Evolutionary conservation across 2,329 filamentous ascomycete genomes (phyloP), one percentile per base, ranked within the genome.

Genomic region (Trichoderma brevicompactum): DNA sequence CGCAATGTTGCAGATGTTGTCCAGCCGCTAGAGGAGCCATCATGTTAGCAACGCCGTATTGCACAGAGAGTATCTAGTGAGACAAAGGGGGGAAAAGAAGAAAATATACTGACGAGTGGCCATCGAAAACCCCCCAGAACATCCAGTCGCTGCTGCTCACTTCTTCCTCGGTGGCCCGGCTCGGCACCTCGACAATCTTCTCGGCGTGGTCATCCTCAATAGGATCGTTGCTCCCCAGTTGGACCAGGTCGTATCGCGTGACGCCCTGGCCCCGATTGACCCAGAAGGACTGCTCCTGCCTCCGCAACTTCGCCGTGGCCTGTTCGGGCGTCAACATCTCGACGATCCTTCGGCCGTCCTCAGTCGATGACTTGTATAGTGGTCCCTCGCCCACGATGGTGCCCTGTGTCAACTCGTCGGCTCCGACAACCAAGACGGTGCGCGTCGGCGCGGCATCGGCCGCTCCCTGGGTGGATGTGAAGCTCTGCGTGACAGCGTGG

Each of bases 91-190:
- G 7, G 5, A 43, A 36, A 5, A 56, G 1, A 36, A 19, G 10
- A 6, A 17, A n/a, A 43, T 53, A 17, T 34, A 49, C 86, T 78
- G 81, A 94, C 92, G 92, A 92, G 78, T 99, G 95, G 0, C 95
- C 95, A 75, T 99, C 95, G 77, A 98, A 99, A 17, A 99, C 94
- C 65, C 94, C 95, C 95, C 96, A 99, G 77, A 99, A 99, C 93
- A 98, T 98, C 95, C 95, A 99, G 78, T 99, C 96, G 68, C 86
- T 92, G 66, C 83, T 87, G 17, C 84, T 82, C 43, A 28, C 55
- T 49, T 67, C 44, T 12, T 83, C 76, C 28, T 72, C 74, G 40
- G 68, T 72, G 79, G 74, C 85, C 79, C 72, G 85, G 61, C 85
- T 84, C 5, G 92, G 90, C 8, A 97, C 87, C 77, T 98, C 92